Evolutionary conservation across 441 rosid genomes (phyloP).

Genomic region (Eutrema salsugineum): DNA sequence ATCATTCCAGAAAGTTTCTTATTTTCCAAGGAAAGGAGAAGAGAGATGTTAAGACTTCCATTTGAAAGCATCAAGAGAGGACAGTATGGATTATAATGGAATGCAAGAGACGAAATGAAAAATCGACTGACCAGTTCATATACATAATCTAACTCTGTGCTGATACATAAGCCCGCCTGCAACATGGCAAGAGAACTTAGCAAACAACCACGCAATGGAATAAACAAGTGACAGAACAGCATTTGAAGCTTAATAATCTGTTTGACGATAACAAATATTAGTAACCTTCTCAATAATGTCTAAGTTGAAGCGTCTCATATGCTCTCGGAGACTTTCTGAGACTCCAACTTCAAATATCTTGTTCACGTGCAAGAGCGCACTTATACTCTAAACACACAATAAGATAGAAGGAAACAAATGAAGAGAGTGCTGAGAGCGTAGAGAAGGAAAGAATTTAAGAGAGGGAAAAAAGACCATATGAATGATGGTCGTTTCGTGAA

Average conservation of each 20-base stretch:
- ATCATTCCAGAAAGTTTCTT: not conserved
- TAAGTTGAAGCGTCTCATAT: conserved; percentile 55
- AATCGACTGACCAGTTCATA: conserved; percentile 76
- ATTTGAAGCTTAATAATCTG: conserved; percentile 12
- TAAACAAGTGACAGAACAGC: not conserved
- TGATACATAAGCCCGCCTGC: conserved; percentile 75
- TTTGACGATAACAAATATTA: conserved; percentile 7
- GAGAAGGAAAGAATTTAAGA: conserved; percentile 1
- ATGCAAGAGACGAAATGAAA: conserved; percentile 6
- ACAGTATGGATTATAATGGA: not conserved
- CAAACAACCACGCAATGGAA: not conserved
- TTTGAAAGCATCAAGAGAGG: conserved; percentile 6
- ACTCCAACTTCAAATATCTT: conserved; percentile 88
- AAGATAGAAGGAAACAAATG: conserved; percentile 7
- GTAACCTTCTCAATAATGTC: conserved; percentile 76
- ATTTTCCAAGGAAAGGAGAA: not conserved
- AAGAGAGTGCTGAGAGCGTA: not conserved
- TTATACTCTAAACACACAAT: conserved; percentile 51
- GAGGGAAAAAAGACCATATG: not conserved
- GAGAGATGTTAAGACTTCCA: not conserved
- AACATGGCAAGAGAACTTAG: conserved; percentile 25
- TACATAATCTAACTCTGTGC: conserved; percentile 83
- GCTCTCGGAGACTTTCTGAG: conserved; percentile 68
- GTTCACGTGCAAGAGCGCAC: conserved; percentile 79
- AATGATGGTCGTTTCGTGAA: conserved; percentile 8